phyloP scores from a whole-genome alignment of 345 rosid genomes.

The Geranium brycei region DNA sequence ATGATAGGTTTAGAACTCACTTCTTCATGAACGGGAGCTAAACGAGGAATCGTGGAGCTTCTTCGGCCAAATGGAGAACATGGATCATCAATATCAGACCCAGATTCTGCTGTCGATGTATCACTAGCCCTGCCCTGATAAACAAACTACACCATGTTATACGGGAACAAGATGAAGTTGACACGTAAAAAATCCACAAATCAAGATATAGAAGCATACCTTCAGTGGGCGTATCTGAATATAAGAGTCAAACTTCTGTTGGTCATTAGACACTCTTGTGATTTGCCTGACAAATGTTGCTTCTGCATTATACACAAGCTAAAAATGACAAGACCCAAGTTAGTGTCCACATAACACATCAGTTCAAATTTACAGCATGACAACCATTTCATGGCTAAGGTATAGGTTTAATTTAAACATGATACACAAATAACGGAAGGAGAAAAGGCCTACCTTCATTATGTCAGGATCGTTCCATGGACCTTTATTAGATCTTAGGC shows the following conservation, averaged over 20 bases:
- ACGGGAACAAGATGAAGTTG: slow-evolving; percentile 1
- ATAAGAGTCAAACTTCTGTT: slow-evolving; percentile 31
- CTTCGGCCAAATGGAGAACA: slow-evolving; percentile 30
- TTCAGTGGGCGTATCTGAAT: slow-evolving; percentile 35
- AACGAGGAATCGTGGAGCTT: slow-evolving; percentile 28
- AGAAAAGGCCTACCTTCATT: slow-evolving; percentile 52
- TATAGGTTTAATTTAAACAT: background rate
- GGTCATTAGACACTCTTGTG: slow-evolving; percentile 37
- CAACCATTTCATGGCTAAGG: slow-evolving; percentile 4
- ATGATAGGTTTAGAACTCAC: slow-evolving; percentile 29
- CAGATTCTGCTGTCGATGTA: slow-evolving; percentile 42
- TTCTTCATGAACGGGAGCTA: slow-evolving; percentile 45
- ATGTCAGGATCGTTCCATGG: slow-evolving; percentile 90
- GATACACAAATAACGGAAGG: background rate
- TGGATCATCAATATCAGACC: slow-evolving; percentile 48
- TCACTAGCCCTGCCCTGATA: slow-evolving; percentile 45
- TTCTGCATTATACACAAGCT: slow-evolving; percentile 59
- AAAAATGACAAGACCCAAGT: slow-evolving; percentile 11
- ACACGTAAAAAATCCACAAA: slow-evolving; percentile 2
- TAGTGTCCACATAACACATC: slow-evolving; percentile 11
- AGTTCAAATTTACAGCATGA: slow-evolving; percentile 1
- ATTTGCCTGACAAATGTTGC: slow-evolving; percentile 50
- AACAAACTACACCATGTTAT: slow-evolving; percentile 5
- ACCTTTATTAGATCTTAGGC: slow-evolving; percentile 85
- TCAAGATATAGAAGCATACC: slow-evolving; percentile 22